A percentile compares a stretch with the other conserved stretches of the same genome.
These are phyloP conservation scores for Colletotrichum sp. DNA, from an alignment of 2,329 filamentous ascomycete genomes.

Conservation along the genomic window DNA sequence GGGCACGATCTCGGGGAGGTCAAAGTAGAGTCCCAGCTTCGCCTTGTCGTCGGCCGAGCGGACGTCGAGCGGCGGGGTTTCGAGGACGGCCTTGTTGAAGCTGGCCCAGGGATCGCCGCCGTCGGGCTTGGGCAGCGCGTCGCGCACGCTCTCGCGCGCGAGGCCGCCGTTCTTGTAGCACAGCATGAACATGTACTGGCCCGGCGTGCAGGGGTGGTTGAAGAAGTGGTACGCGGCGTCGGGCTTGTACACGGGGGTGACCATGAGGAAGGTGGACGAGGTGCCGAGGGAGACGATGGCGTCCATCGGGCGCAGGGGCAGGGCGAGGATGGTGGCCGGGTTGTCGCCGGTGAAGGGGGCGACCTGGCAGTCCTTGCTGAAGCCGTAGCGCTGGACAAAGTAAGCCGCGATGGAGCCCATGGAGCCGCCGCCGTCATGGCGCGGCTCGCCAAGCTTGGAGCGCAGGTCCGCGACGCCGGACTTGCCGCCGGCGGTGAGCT, in stretches of 20 bases:
- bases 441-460: constrained; percentile 80
- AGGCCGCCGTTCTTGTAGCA: constrained; percentile 99
- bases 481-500: constrained; percentile 70
- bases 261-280: constrained; percentile 97
- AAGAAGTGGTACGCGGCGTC: constrained; percentile 96
- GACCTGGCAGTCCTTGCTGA: constrained; percentile 76
- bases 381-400: constrained; percentile 80
- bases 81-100: constrained; percentile 78
- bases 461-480: constrained; percentile 68
- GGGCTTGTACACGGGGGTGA: constrained; percentile 87
- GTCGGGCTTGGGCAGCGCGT: constrained; percentile 69
- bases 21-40: constrained; percentile 93
- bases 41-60: constrained; percentile 60
- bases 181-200: constrained; percentile 99
- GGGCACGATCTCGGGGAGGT: constrained; percentile 92
- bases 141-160: constrained; percentile 87
- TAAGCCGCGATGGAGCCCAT: constrained; percentile 80
- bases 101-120: constrained; percentile 70
- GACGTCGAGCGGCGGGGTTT: constrained; percentile 73
- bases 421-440: constrained; percentile 78
- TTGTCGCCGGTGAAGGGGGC: constrained; percentile 95
- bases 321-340: constrained; percentile 89
- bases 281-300: constrained; percentile 96
- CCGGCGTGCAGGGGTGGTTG: constrained; percentile 91
- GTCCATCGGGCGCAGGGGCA: constrained; percentile 86